Base-by-base conservation (phyloP, 139 green algal species). In the Pleodorina starrii region DNA sequence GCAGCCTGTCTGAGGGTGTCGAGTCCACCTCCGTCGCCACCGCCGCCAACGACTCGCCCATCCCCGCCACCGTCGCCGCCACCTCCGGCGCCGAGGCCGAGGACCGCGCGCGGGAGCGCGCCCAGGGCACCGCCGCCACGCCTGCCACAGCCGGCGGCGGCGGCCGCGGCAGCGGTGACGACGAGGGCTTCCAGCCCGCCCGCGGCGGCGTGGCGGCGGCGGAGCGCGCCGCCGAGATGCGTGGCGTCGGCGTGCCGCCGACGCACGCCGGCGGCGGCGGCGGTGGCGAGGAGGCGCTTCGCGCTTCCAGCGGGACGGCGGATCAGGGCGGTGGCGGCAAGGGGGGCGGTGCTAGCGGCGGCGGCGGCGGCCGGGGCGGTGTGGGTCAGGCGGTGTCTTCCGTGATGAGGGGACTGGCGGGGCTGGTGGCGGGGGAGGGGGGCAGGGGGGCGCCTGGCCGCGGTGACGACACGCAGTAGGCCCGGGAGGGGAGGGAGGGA, bases 11-110 rank as follows among this genome's bases (percentile, higher is more conserved):
- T n/a, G 46, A 59, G 0, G 48, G 19, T 14, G 48, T 48, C 2
- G 50, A 84, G 32, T 69, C 76, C 0, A 40, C 32, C 9, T 50
- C 76, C 50, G 35, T 14, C 7, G 50, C 50, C n/a, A 66, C 50
- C 32, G 32, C 76, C 50, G 32, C 76, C 50, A 84, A 84, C 76
- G 76, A 84, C 46, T 84, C 76, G 32, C 76, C 76, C 36, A 59
- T 71, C 11, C 50, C 17, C 17, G 50, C n/a, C 50, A 84, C 50
- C 32, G 46, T 50, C 16, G 50, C 50, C 32, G 76, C 76, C 19
- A 36, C 2, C 32, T 50, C n/a, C 1, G 48, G 76, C 17, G 46
- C 48, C 16, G 76, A 71, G 7, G 14, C 7, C 5, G 48, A 84
- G 32, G n/a, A 17, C 44, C 9, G 43, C 25, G 75, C 75, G 10